These are phyloP conservation scores for Lagenidium sp. DNA, from an alignment of 352 stramenopile species.

Conservation along the genomic window DNA sequence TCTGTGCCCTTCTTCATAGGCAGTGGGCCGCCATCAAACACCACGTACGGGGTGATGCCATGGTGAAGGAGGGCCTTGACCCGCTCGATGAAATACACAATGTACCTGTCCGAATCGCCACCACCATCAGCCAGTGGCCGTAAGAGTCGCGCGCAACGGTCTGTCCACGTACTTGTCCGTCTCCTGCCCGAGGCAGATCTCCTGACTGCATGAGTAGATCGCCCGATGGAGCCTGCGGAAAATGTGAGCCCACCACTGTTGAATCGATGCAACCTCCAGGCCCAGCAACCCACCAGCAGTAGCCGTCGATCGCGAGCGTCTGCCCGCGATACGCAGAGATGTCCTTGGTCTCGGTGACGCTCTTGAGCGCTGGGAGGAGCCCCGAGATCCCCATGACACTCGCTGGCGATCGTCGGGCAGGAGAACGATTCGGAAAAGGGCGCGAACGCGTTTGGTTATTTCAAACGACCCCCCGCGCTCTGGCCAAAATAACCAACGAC, in stretches of 20 bases:
- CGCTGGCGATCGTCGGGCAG: too few relatives aligned
- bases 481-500: too few relatives aligned
- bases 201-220: slow-evolving; percentile 66
- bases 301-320: slow-evolving; percentile 72
- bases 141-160: slow-evolving; percentile 46
- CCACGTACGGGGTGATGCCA: slow-evolving; percentile 61
- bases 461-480: too few relatives aligned
- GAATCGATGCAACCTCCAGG: background rate
- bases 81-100: slow-evolving; percentile 68
- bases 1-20: slow-evolving; percentile 78
- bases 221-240: slow-evolving; percentile 70
- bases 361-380: slow-evolving; percentile 40
- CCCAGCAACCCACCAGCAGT: slow-evolving; percentile 52
- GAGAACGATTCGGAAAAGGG: background rate
- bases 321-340: slow-evolving; percentile 44
- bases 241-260: too few relatives aligned
- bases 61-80: slow-evolving; percentile 40
- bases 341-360: slow-evolving; percentile 50
- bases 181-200: slow-evolving; percentile 54
- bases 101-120: slow-evolving; percentile 40
- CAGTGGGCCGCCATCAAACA: slow-evolving; percentile 64
- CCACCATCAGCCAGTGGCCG: background rate
- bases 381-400: slow-evolving; percentile 55
- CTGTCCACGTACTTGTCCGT: slow-evolving; percentile 51
- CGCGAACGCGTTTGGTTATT: too few relatives aligned